Base-by-base conservation (phyloP, 805 yeast species). In the Candida adriatica region DNA sequence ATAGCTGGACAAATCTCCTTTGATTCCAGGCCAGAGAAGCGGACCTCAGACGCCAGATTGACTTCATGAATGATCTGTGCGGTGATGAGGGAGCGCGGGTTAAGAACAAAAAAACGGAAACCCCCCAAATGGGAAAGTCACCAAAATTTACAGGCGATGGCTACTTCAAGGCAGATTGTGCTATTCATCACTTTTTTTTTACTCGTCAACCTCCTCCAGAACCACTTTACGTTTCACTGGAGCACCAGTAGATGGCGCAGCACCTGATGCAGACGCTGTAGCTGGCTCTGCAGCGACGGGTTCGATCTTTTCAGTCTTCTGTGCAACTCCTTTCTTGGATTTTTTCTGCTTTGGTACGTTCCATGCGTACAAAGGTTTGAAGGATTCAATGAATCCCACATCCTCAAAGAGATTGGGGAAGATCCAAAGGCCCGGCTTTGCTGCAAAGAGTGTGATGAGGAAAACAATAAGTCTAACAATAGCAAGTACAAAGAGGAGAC, bases 381-480 rank as follows among this genome's bases (percentile, higher is more conserved):
- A 92, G 64, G 95, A 82, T 37, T 90, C 97, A 38, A 90, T 52
- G 42, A 92, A 81, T 16, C 96, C 95, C 48, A 94, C 88, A 53
- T 92, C 98, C 41, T 79, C 98, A 59, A 88, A 92, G 52, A 92
- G 66, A 54, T 90, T 90, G 35, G 98, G 98, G 69, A 86, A 90
- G 28, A 92, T 55, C 98, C 98, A 92, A 54, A 92, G 69, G n/a
- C 94, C 95, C 26, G 75, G 75, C 6, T 75, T 72, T 35, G 70
- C 61, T 2, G 72, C 58, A 29, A 79, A 61, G 42, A 71, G 69
- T 0, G 87, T 71, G 31, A 81, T 45, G 16, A 69, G 45, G 47
- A 76, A 85, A 16, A 92, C 53, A 24, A 88, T 65, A 53, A 88
- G 63, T 51, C 98, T 71, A 20, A 90, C 61, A 26, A 92, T 67